Conservation (phyloP, 495 filamentous ascomycete genomes). For the Delitschia confertaspora region DNA sequence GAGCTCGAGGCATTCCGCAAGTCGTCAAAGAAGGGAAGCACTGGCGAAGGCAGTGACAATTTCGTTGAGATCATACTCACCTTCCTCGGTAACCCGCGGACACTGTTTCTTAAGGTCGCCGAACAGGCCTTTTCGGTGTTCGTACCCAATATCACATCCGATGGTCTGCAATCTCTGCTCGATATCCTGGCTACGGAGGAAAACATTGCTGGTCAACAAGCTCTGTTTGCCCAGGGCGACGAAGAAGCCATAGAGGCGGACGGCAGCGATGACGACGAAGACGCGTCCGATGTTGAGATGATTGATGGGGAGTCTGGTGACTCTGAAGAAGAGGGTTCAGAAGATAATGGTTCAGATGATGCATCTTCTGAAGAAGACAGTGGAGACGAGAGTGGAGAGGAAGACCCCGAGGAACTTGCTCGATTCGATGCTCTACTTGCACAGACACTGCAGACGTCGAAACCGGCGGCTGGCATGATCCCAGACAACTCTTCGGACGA, state of each 20-base stretch:
- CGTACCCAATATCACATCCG: slow-evolving; percentile 57
- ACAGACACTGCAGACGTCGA: slow-evolving; percentile 24
- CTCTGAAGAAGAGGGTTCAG: slow-evolving; percentile 20
- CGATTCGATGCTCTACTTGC: slow-evolving; percentile 25
- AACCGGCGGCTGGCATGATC: not conserved
- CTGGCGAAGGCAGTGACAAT: slow-evolving; percentile 26
- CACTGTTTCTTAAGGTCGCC: slow-evolving; percentile 74
- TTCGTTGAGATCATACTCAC: slow-evolving; percentile 81
- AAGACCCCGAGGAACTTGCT: slow-evolving; percentile 26
- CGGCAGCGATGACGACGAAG: slow-evolving; percentile 41
- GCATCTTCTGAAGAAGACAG: slow-evolving; percentile 16
- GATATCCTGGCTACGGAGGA: slow-evolving; percentile 61
- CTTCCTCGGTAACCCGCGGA: slow-evolving; percentile 77
- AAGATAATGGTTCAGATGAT: slow-evolving; percentile 37
- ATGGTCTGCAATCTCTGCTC: slow-evolving; percentile 64
- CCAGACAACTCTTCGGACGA: slow-evolving; percentile 36
- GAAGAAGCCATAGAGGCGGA: slow-evolving; percentile 43
- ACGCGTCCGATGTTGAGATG: slow-evolving; percentile 33
- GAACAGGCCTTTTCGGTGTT: slow-evolving; percentile 80
- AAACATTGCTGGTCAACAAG: slow-evolving; percentile 69
- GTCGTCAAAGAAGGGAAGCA: slow-evolving; percentile 40
- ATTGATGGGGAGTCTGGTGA: slow-evolving; percentile 12
- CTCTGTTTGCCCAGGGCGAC: slow-evolving; percentile 71
- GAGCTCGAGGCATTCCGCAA: slow-evolving; percentile 66
- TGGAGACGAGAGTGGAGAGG: slow-evolving; percentile 15